A percentile compares a stretch with the other conserved stretches of the same genome.
These are phyloP conservation scores for Beauveria rudraprayagi DNA, from an alignment of 2,329 filamentous ascomycete genomes.

Conservation along the genomic window DNA sequence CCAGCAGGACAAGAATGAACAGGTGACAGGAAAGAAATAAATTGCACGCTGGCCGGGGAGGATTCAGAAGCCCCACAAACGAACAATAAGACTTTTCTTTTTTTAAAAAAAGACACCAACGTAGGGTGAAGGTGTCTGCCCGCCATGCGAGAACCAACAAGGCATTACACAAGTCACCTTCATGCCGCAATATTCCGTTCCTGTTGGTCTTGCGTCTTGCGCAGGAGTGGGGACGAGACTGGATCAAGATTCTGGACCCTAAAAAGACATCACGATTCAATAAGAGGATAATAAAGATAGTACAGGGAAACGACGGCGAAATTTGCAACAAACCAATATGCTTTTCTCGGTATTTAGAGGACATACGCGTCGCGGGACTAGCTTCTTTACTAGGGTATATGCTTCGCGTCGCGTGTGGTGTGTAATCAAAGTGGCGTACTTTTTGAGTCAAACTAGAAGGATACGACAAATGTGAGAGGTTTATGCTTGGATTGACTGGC, in stretches of 20 bases:
- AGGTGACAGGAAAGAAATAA: too few species aligned
- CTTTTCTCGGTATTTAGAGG: neutral
- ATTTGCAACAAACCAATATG: neutral
- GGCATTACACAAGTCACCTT: constrained; percentile 15
- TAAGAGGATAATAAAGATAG: neutral
- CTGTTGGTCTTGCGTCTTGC: constrained; percentile 17
- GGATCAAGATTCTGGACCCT: too few species aligned
- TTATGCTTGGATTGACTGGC: too few species aligned
- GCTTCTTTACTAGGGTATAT: neutral
- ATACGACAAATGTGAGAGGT: too few species aligned
- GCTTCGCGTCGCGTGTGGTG: neutral
- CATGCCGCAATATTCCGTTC: constrained; percentile 17
- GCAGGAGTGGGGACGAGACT: constrained; percentile 6
- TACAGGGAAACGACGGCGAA: too few species aligned
- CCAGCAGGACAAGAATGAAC: too few species aligned
- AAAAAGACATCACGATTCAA: too few species aligned
- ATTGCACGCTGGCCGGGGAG: too few species aligned
- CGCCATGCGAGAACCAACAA: constrained; percentile 19
- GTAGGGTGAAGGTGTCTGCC: constrained; percentile 23
- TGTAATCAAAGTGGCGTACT: too few species aligned
- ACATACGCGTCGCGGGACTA: neutral
- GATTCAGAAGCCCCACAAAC: constrained; percentile 12
- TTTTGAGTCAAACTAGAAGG: too few species aligned
- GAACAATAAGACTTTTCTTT: constrained; percentile 12
- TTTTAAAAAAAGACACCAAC: constrained; percentile 12